Evolutionary conservation across 2,329 filamentous ascomycete species (phyloP), one percentile per base, ranked within the genome.

Genomic region (Bipolaris victoriae): DNA sequence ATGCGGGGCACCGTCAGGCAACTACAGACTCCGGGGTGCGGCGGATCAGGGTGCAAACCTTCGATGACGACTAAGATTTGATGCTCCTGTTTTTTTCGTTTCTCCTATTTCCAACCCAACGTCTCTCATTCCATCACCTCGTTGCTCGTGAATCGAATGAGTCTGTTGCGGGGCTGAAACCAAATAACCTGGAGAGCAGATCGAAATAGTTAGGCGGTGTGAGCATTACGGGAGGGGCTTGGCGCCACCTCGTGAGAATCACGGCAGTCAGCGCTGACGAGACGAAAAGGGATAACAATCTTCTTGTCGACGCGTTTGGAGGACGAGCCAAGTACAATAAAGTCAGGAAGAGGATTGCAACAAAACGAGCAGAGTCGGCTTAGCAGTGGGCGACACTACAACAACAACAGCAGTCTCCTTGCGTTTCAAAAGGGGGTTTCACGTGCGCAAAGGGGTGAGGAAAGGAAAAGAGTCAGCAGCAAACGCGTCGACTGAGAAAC

Each of bases 151-250:
- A 33, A 20, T 29, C n/a, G 16, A 46, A 20, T 11, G 6, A 11
- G 26, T 15, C 11, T 20, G 26, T 18, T 18, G 29, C 10, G 29
- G 16, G n/a, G 16, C 43, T 33, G 43, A 31, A 31, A 35, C 43
- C 7, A 46, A 33, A 16, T 5, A 16, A 13, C 20, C 29, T 13
- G 10, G 29, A 31, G n/a, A 20, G 9, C 13, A 3, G 43, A 33
- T 18, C 16, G 16, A 46, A 46, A 18, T 10, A 29, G 26, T 46
- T 46, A 46, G 43, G 43, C 43, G 43, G 43, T 46, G 43, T 46
- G 16, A 9, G 43, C 13, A 46, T 46, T 46, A 29, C 43, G 29
- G 43, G 37, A 39, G 16, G 43, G 29, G 43, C 43, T 46, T 46
- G 43, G 43, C 43, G 15, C 43, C 16, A 13, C 15, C 43, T 46